Evolutionary conservation across 2,329 filamentous ascomycete genomes (phyloP).

Genomic region (Fusarium tupiense): DNA sequence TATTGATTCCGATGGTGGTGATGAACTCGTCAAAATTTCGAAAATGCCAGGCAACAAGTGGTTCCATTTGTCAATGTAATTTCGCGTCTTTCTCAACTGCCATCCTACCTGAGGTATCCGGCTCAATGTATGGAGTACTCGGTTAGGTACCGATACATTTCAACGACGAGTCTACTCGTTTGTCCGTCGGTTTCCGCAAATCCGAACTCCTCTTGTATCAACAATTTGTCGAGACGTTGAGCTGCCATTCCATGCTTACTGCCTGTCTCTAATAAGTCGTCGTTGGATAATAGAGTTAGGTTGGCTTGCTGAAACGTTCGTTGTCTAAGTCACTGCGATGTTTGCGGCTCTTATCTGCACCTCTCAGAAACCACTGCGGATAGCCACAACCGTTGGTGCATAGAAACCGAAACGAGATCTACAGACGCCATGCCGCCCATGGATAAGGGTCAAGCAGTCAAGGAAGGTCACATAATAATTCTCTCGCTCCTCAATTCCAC

Average conservation of each 20-base stretch:
- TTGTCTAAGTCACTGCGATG: constrained; percentile 10
- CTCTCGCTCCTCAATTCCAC: constrained; percentile 17
- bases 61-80: constrained; percentile 35
- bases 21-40: background rate
- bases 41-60: background rate
- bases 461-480: constrained; percentile 1
- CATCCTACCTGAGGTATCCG: background rate
- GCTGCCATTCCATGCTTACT: constrained; percentile 10
- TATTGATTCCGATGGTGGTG: background rate
- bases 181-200: constrained; percentile 38
- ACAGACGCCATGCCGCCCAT: constrained; percentile 34
- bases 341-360: constrained; percentile 38
- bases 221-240: constrained; percentile 24
- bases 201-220: constrained; percentile 16
- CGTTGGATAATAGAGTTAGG: constrained; percentile 26
- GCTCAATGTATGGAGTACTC: constrained; percentile 12
- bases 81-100: constrained; percentile 35
- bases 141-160: constrained; percentile 41
- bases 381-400: constrained; percentile 35
- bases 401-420: constrained; percentile 30
- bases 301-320: background rate
- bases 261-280: constrained; percentile 5
- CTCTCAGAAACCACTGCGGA: constrained; percentile 14
- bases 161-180: constrained; percentile 22
- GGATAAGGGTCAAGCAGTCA: constrained; percentile 23